phyloP scores from a whole-genome alignment of 2,329 filamentous ascomycete genomes.

The Exophiala bonariae region DNA sequence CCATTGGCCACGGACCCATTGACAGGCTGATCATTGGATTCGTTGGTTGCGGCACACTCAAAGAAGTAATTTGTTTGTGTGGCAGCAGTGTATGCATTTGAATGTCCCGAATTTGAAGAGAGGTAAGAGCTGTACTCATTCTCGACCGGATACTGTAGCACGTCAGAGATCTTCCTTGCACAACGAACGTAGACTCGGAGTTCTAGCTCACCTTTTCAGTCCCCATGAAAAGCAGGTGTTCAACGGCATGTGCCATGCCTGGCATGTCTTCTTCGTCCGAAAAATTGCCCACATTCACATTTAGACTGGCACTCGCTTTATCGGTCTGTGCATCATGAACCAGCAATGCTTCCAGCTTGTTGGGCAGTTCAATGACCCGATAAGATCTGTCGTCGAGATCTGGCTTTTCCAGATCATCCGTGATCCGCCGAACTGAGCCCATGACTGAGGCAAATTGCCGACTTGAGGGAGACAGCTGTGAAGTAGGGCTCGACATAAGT shows the following conservation, averaged over 20 bases:
- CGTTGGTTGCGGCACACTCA: conserved; percentile 80
- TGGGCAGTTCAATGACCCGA: conserved; percentile 78
- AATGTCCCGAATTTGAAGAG: conserved; percentile 82
- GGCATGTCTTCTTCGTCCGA: conserved; percentile 89
- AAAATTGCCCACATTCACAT: conserved; percentile 95
- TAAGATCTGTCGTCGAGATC: conserved; percentile 84
- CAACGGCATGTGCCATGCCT: conserved; percentile 92
- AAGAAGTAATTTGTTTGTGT: conserved; percentile 99
- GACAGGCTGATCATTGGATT: conserved; percentile 30
- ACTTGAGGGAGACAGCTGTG: conserved; percentile 2
- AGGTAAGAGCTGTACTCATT: conserved; percentile 96
- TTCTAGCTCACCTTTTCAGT: conserved; percentile 71
- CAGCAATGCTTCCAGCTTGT: conserved; percentile 84
- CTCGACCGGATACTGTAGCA: conserved; percentile 74
- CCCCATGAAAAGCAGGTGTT: conserved; percentile 97
- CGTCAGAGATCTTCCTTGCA: conserved; percentile 11
- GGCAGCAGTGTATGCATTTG: conserved; percentile 90
- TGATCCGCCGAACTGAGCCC: conserved; percentile 44
- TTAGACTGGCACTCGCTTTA: conserved; percentile 92
- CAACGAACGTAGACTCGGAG: background rate
- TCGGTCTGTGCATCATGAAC: conserved; percentile 95
- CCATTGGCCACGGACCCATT: conserved; percentile 20
- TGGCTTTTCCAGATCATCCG: conserved; percentile 77
- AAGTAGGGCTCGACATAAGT: conserved; percentile 7
- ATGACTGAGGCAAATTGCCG: conserved; percentile 28